Evolutionary conservation across 768 basidiomycete species (phyloP).

Genomic region (Boletus insuetus): DNA sequence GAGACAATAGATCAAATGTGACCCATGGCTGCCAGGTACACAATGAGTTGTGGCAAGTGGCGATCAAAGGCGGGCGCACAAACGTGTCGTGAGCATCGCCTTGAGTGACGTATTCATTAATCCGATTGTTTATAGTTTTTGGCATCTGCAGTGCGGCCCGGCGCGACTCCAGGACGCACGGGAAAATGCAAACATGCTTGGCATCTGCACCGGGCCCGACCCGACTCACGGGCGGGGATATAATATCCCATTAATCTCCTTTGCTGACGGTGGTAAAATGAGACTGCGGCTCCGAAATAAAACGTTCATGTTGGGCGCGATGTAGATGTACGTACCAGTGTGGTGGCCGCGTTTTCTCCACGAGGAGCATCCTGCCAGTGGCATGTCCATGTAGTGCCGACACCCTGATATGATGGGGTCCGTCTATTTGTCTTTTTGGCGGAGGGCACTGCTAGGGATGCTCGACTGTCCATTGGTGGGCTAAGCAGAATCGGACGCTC

Average conservation of each 20-base stretch:
- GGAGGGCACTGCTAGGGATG: neutral
- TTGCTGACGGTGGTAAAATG: constrained; percentile 2
- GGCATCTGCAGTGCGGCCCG: constrained; percentile 4
- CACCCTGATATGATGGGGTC: neutral
- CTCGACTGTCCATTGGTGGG: neutral
- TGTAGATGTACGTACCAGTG: constrained; percentile 2
- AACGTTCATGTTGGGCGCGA: constrained; percentile 11
- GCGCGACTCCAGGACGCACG: constrained; percentile 2
- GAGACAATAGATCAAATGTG: neutral
- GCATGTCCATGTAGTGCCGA: neutral
- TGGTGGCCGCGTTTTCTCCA: constrained; percentile 16
- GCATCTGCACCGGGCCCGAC: constrained; percentile 12
- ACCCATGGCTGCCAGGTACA: neutral
- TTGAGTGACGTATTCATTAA: neutral
- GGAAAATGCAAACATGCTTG: constrained; percentile 7
- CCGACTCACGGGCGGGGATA: constrained; percentile 7
- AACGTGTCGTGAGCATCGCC: constrained; percentile 3
- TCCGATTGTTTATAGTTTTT: constrained; percentile 6
- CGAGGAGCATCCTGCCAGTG: constrained; percentile 9
- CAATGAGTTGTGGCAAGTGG: neutral
- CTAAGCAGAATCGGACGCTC: neutral
- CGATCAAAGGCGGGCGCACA: neutral
- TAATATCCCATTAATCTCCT: neutral
- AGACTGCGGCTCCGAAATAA: constrained; percentile 20
- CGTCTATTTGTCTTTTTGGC: neutral